These are phyloP conservation scores for Scedosporium boydii DNA, from an alignment of 2,329 filamentous ascomycete species.

Conservation along the genomic window DNA sequence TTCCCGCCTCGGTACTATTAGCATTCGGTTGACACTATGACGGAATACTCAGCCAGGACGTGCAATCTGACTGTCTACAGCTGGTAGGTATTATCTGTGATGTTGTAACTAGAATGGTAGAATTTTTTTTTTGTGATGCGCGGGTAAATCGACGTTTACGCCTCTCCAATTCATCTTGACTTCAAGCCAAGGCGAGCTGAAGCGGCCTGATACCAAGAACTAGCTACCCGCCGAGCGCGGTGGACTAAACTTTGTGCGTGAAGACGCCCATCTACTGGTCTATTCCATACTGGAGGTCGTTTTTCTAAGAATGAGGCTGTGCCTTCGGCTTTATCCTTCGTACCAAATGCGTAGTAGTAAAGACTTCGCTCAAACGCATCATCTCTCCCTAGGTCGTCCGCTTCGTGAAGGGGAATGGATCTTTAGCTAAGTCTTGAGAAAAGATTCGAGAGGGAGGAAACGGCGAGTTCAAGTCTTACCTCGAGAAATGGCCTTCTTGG, in stretches of 20 bases:
- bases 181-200: no score
- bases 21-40: background rate
- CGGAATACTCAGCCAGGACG: background rate
- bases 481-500: conserved; percentile 2
- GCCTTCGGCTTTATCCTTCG: conserved; percentile 19
- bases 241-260: no score
- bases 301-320: conserved; percentile 21
- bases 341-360: conserved; percentile 26
- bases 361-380: conserved; percentile 24
- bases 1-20: background rate
- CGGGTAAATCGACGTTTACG: no score
- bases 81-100: no score
- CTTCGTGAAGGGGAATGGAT: conserved; percentile 9
- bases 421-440: background rate
- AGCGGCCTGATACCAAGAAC: no score
- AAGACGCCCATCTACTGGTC: background rate
- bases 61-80: no score
- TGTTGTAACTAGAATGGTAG: no score
- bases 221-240: no score
- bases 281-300: conserved; percentile 1
- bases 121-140: no score
- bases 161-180: no score
- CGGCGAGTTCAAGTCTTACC: background rate
- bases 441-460: background rate
- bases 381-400: conserved; percentile 17